Conservation (phyloP, 2,329 filamentous ascomycete genomes). For the Verticillium nubilum region DNA sequence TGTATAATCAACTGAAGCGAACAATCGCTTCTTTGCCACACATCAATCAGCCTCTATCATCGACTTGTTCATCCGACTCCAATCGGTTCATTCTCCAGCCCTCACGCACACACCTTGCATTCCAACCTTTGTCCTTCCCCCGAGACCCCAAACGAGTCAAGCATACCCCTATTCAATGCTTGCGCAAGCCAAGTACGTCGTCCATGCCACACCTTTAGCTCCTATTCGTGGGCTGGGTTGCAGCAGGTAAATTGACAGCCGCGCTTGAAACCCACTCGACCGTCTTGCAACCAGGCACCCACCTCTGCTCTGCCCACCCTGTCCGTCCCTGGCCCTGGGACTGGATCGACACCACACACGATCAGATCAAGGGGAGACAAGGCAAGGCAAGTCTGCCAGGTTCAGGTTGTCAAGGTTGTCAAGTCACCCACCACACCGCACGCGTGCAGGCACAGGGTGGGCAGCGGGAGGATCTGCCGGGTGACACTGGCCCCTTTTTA, state of each 20-base stretch:
- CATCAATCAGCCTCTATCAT: too few species aligned
- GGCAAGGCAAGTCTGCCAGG: background rate
- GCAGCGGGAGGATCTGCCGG: background rate
- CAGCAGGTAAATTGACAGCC: background rate
- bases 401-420: background rate
- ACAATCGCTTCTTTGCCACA: background rate
- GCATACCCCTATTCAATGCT: background rate
- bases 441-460: background rate
- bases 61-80: too few species aligned
- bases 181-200: background rate
- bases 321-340: background rate
- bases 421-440: background rate
- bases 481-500: background rate
- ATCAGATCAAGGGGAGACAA: background rate
- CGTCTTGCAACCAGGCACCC: background rate
- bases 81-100: background rate
- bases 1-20: background rate
- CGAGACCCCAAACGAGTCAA: background rate
- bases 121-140: background rate
- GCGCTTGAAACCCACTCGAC: background rate
- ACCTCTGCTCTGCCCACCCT: background rate
- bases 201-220: background rate
- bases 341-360: background rate
- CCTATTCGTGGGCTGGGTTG: background rate
- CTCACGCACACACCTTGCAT: background rate